phyloP scores from a whole-genome alignment of 257 asterid genomes.

The Nicotiana sylvestris region DNA sequence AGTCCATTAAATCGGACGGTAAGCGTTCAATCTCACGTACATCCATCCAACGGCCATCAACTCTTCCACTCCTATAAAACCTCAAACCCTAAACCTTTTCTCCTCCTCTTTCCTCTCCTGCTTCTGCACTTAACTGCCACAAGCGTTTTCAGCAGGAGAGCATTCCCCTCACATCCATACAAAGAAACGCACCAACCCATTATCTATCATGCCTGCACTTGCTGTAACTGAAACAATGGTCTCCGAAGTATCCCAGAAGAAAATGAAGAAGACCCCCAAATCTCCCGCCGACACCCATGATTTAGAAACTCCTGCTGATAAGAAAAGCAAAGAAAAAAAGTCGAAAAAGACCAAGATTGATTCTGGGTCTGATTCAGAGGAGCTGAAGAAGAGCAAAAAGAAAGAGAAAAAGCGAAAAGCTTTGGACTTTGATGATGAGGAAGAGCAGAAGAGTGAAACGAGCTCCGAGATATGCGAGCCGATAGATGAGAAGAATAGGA shows the following conservation, averaged over 20 bases:
- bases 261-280: background rate
- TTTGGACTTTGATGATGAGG: background rate
- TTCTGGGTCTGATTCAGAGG: slow-evolving; percentile 10
- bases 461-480: slow-evolving; percentile 9
- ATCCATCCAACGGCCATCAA: background rate
- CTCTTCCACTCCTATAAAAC: background rate
- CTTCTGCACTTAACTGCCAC: background rate
- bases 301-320: background rate
- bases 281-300: background rate
- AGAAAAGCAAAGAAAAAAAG: slow-evolving; percentile 2
- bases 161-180: background rate
- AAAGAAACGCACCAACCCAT: background rate
- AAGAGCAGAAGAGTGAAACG: background rate
- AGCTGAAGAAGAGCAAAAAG: background rate
- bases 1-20: background rate
- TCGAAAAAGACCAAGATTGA: slow-evolving; percentile 1
- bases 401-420: slow-evolving; percentile 11
- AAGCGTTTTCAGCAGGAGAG: slow-evolving; percentile 8
- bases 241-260: background rate
- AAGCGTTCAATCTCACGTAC: background rate
- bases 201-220: slow-evolving; percentile 8
- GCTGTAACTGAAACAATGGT: slow-evolving; percentile 3
- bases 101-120: slow-evolving; percentile 11
- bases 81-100: background rate
- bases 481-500: background rate